Conservation (phyloP, 2,329 filamentous ascomycete species). For the Claviceps paspali region DNA sequence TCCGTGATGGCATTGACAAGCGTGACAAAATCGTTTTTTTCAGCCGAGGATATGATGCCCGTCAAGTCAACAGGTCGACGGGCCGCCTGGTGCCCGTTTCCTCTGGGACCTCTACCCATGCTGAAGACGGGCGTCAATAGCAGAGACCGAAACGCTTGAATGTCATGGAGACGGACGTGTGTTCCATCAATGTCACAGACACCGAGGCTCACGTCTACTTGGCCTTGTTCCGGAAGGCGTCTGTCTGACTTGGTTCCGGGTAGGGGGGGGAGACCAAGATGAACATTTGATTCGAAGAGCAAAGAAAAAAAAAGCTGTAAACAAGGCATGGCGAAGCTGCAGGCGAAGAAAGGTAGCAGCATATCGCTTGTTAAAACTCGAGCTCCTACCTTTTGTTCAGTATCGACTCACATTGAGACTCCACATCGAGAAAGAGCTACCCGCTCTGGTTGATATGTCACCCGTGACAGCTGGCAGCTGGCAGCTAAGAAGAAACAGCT, state of each 20-base stretch:
- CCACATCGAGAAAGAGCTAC: slow-evolving; percentile 3
- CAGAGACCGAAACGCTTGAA: slow-evolving; percentile 1
- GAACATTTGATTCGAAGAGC: background rate
- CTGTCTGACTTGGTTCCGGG: background rate
- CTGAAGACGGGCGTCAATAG: slow-evolving; percentile 2
- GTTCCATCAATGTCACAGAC: background rate
- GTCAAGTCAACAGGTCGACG: slow-evolving; percentile 37
- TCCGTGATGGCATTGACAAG: slow-evolving; percentile 39
- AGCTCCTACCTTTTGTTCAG: slow-evolving; percentile 5
- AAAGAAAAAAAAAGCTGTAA: background rate
- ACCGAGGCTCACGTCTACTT: background rate
- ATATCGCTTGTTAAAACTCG: background rate
- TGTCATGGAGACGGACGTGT: background rate
- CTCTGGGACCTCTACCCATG: slow-evolving; percentile 26
- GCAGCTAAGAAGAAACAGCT: background rate
- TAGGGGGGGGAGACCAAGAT: background rate
- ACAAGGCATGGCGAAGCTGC: slow-evolving; percentile 1
- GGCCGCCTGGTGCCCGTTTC: slow-evolving; percentile 16
- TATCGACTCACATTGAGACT: slow-evolving; percentile 3
- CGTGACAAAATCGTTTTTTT: slow-evolving; percentile 36
- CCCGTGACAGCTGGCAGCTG: slow-evolving; percentile 4
- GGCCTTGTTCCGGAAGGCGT: background rate
- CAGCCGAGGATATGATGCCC: slow-evolving; percentile 28
- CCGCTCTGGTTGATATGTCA: background rate
- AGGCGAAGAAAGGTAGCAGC: background rate